Evolutionary conservation across 495 filamentous ascomycete genomes (phyloP).

Genomic region (Penicillium diatomitis): DNA sequence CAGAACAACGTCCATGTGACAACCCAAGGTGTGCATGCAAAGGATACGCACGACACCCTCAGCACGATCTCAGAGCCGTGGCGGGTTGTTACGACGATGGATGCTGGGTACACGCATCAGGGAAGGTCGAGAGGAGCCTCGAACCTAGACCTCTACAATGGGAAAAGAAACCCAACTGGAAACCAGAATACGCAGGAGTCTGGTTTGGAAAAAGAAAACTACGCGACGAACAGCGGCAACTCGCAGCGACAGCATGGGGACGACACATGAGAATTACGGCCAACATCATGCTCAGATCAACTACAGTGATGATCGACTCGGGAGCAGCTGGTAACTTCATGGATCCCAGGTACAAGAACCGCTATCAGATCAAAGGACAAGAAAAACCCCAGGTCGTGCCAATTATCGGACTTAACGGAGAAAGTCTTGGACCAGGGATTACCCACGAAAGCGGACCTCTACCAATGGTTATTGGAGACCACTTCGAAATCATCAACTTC

Average conservation of each 20-base stretch:
- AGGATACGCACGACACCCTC: not conserved
- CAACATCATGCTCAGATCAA: not conserved
- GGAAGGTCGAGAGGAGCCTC: not conserved
- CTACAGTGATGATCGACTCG: not conserved
- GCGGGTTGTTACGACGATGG: not conserved
- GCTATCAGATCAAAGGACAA: not conserved
- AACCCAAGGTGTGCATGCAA: not conserved
- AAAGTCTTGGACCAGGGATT: too few relatives aligned
- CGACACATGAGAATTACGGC: not conserved
- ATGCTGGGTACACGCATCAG: not conserved
- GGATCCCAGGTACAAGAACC: not conserved
- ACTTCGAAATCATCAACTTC: not conserved
- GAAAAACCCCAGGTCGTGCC: not conserved
- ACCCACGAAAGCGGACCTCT: too few relatives aligned
- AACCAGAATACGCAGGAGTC: not conserved
- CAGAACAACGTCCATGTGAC: not conserved
- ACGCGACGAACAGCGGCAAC: not conserved
- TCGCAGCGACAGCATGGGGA: not conserved
- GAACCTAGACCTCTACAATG: not conserved
- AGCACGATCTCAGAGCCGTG: not conserved
- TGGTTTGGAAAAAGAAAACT: not conserved
- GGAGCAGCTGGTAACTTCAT: not conserved
- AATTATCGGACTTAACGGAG: too few relatives aligned
- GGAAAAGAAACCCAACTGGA: not conserved
- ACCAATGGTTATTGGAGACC: not conserved